These are phyloP conservation scores for Quercus wislizeni DNA, from an alignment of 306 rosid species.

Conservation along the genomic window DNA sequence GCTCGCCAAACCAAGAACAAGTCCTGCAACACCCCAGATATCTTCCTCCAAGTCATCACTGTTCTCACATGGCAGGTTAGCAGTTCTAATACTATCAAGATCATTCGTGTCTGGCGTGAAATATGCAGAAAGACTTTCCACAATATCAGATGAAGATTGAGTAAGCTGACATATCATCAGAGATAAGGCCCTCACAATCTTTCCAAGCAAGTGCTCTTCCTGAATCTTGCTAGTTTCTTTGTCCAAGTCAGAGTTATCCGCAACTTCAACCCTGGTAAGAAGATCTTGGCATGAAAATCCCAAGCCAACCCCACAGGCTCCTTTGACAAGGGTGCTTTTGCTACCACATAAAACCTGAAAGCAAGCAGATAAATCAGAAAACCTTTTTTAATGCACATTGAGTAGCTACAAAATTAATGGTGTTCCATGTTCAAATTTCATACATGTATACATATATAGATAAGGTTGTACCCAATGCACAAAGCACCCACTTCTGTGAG, in stretches of 20 bases:
- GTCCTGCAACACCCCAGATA: constrained; percentile 96
- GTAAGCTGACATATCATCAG: constrained; percentile 50
- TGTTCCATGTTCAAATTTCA: neutral
- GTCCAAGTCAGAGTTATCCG: constrained; percentile 45
- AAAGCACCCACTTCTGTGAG: no score
- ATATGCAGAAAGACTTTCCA: constrained; percentile 56
- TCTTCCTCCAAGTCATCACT: constrained; percentile 68
- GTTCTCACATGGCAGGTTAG: constrained; percentile 40
- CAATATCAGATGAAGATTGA: constrained; percentile 47
- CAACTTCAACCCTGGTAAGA: constrained; percentile 61
- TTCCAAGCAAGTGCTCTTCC: constrained; percentile 64
- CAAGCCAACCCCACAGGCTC: constrained; percentile 95
- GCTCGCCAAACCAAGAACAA: constrained; percentile 82
- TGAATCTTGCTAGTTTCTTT: constrained; percentile 43
- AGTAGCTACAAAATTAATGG: neutral
- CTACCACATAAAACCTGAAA: constrained; percentile 67
- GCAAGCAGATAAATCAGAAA: constrained; percentile 18
- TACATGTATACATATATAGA: no score
- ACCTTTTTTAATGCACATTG: neutral
- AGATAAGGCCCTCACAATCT: constrained; percentile 56
- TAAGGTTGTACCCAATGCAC: no score
- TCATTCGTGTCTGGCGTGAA: constrained; percentile 43
- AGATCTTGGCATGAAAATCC: constrained; percentile 91
- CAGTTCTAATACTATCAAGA: constrained; percentile 24
- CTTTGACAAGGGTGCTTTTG: constrained; percentile 84